Evolutionary conservation across 148 eudicot species (phyloP), one percentile per base, ranked within the genome.

Genomic region (Nepenthes gracilis): DNA sequence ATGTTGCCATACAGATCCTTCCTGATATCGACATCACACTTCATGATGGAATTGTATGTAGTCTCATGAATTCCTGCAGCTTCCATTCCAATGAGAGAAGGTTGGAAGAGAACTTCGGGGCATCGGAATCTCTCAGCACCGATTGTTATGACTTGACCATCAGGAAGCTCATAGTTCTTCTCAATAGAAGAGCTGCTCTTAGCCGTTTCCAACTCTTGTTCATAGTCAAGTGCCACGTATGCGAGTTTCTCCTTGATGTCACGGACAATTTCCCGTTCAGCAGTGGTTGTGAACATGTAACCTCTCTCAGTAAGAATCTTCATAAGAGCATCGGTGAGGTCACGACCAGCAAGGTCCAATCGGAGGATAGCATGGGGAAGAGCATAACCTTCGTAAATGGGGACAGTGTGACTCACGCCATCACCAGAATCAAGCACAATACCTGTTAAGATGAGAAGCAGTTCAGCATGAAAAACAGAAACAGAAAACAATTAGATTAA

Each of bases 381-480:
- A 45, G 90, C 86, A 48, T 84, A 84, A 47, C 90, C 90, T 66
- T 84, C 90, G n/a, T 80, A 85, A 48, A 85, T 85, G 32, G 91
- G 91, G 6, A 85, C 91, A 8, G 91, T 85, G 73, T 85, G 91
- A 71, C 87, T 85, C 55, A 85, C 87, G 80, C 91, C 91, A 78
- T 85, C 91, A 40, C 91, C 91, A 47, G 91, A 85, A 75, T 85
- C 91, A 58, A 85, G 75, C 65, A 85, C 91, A 47, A 85, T 85
- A 63, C 92, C 91, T 85, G 61, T 35, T 12, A 55, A 36, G 15
- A 47, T 33, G 8, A 61, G 62, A 33, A n/a, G 35, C 1, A 12
- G 5, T 11, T 12, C 47, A 51, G 33, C 52, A 47, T 36, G 36
- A 57, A 12, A 52, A 52, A 34, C 9, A 9, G 33, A 10, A 34